phyloP scores from a whole-genome alignment of 345 rosid species.

The Streptanthus diversifolius region DNA sequence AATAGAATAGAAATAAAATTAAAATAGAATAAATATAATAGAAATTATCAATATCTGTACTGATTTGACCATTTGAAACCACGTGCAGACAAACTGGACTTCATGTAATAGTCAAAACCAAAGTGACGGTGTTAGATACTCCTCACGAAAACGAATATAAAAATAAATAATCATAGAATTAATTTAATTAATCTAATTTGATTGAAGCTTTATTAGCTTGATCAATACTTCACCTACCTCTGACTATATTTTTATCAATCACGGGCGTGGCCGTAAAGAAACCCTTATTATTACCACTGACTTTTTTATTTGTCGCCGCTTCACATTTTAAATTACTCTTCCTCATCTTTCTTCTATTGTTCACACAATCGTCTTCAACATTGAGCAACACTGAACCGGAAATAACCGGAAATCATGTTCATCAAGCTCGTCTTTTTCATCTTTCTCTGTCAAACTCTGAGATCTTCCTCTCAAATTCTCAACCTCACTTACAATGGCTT shows the following conservation, averaged over 20 bases:
- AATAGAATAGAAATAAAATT: no score
- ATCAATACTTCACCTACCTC: constrained; percentile 23
- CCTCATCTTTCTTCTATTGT: not conserved
- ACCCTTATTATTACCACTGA: not conserved
- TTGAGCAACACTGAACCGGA: constrained; percentile 1
- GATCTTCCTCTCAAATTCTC: constrained; percentile 27
- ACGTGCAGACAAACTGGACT: constrained; percentile 28
- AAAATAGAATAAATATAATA: not conserved
- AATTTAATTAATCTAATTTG: not conserved
- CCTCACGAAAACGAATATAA: constrained; percentile 17
- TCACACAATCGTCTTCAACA: not conserved
- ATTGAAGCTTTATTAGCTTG: not conserved
- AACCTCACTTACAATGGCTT: constrained; percentile 32
- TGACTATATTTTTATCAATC: not conserved
- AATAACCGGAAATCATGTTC: constrained; percentile 28
- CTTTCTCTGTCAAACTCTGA: constrained; percentile 12
- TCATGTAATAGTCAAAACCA: constrained; percentile 4
- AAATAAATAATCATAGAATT: not conserved
- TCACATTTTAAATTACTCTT: not conserved
- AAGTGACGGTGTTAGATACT: not conserved
- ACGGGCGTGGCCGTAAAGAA: constrained; percentile 12
- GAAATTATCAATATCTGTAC: constrained; percentile 3
- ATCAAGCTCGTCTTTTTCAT: constrained; percentile 21
- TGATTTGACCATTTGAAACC: constrained; percentile 4
- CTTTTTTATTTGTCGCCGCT: not conserved